Evolutionary conservation across 345 rosid genomes (phyloP), one percentile per base, ranked within the genome.

Genomic region (Citrus glauca): DNA sequence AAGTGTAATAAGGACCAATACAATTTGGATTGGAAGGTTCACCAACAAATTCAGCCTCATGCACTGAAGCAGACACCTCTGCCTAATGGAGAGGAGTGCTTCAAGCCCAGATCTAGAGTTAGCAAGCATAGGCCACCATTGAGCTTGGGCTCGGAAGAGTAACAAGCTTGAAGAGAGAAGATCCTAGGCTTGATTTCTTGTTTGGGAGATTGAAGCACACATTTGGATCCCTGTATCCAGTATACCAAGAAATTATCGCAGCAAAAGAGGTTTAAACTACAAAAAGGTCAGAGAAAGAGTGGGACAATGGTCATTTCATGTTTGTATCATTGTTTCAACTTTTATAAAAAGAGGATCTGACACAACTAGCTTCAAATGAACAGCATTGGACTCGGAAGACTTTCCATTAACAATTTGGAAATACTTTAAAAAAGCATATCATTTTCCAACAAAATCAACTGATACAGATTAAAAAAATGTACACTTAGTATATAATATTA

Each of bases 191-290:
- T 88, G 85, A 71, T 71, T 37, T 78, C 87, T 77, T 85, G 81
- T 82, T 84, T 88, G 73, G 79, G 84, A 84, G 80, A 81, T 81
- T 24, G 85, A 81, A 91, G 89, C 72, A 85, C 71, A 86, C 89
- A 91, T 77, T 89, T 90, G 73, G 89, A 88, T 80, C 83, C 97
- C 97, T 91, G 94, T 87, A 90, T 74, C 75, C 89, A 89, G 81
- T 71, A 67, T 67, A 83, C 85, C 71, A 81, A 82, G 82, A 86
- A 85, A 82, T 85, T 82, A 86, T 74, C 74, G 85, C 63, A 81
- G 80, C 65, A 66, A 68, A 83, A 81, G 79, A 82, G 70, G 84
- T 72, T 77, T 80, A 78, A 20, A 68, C 42, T 50, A 53, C 79
- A 11, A 69, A 66, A 9, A 69, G 60, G 76, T 69, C 72, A 25